These are phyloP conservation scores for Coemansia sp. DNA, from an alignment of 192 early-diverging fungal genomes.

Conservation along the genomic window DNA sequence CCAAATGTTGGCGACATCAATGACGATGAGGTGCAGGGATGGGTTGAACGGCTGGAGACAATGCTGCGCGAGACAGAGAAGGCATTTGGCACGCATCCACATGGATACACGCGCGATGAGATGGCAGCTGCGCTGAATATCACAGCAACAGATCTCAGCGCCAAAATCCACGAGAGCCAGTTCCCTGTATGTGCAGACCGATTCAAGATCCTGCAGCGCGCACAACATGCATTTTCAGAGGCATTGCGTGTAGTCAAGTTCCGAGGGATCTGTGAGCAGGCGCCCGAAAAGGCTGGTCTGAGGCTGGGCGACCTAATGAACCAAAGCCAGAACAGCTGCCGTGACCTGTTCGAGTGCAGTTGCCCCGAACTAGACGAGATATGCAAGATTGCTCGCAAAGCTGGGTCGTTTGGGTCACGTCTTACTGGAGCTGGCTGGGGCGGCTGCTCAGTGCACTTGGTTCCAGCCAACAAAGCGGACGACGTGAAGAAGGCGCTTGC, in stretches of 20 bases:
- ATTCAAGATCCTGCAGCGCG: constrained; percentile 79
- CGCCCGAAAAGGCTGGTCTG: neutral
- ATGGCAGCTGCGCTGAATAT: constrained; percentile 45
- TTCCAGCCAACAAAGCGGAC: constrained; percentile 61
- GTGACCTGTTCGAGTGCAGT: constrained; percentile 80
- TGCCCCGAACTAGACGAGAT: constrained; percentile 86
- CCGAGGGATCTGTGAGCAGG: constrained; percentile 33
- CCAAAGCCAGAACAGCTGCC: constrained; percentile 82
- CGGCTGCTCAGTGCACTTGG: constrained; percentile 83
- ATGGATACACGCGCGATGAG: constrained; percentile 49
- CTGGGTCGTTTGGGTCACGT: constrained; percentile 81
- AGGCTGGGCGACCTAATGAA: constrained; percentile 86
- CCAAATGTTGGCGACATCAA: neutral
- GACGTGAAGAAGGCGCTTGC: constrained; percentile 66
- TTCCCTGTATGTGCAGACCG: constrained; percentile 65
- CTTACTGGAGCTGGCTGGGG: constrained; percentile 97
- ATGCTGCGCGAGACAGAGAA: constrained; percentile 27
- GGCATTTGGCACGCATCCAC: constrained; percentile 27
- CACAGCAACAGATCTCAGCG: constrained; percentile 50
- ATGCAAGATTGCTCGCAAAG: constrained; percentile 61
- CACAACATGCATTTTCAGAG: constrained; percentile 84
- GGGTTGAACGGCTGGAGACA: constrained; percentile 34
- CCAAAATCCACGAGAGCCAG: constrained; percentile 54
- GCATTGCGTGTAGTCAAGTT: constrained; percentile 67
- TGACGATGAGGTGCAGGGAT: constrained; percentile 21